phyloP scores from a whole-genome alignment of 176 grass and related monocot genomes.

The Secale cereale region DNA sequence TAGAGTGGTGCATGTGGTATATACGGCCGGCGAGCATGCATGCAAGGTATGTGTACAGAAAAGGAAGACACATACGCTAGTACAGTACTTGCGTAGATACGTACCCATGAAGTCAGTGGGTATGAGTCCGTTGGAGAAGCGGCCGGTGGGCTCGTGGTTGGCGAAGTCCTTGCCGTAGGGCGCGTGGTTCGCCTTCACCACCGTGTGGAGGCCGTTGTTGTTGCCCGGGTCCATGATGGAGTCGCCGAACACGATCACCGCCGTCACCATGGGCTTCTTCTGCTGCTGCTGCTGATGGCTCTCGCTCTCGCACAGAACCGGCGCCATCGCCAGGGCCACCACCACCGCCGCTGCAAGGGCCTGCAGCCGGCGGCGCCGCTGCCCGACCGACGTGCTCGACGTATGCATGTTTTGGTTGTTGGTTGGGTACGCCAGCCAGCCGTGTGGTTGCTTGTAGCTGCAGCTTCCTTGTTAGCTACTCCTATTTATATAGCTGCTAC shows the following conservation, averaged over 20 bases:
- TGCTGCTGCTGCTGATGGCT: background rate
- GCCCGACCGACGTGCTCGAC: background rate
- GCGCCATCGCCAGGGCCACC: background rate
- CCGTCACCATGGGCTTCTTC: constrained; percentile 35
- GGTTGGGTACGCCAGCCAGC: too few species aligned
- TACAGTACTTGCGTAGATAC: background rate
- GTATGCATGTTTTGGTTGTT: background rate
- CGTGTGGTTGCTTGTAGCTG: background rate
- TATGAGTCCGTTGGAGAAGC: constrained; percentile 73
- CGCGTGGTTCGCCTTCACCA: constrained; percentile 56
- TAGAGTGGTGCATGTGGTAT: too few species aligned
- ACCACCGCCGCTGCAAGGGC: background rate
- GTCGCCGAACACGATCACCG: constrained; percentile 74
- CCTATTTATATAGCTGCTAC: background rate
- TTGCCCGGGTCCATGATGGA: constrained; percentile 81
- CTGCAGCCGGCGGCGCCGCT: background rate
- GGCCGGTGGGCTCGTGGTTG: constrained; percentile 48
- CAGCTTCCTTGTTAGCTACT: background rate
- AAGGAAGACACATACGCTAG: too few species aligned
- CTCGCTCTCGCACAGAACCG: background rate
- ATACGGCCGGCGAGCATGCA: too few species aligned
- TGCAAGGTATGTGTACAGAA: too few species aligned
- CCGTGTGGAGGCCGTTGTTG: constrained; percentile 59
- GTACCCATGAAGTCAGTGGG: constrained; percentile 65
- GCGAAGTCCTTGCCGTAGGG: constrained; percentile 68